Evolutionary conservation across 2,329 filamentous ascomycete species (phyloP).

Genomic region (Phialocephala subalpina): DNA sequence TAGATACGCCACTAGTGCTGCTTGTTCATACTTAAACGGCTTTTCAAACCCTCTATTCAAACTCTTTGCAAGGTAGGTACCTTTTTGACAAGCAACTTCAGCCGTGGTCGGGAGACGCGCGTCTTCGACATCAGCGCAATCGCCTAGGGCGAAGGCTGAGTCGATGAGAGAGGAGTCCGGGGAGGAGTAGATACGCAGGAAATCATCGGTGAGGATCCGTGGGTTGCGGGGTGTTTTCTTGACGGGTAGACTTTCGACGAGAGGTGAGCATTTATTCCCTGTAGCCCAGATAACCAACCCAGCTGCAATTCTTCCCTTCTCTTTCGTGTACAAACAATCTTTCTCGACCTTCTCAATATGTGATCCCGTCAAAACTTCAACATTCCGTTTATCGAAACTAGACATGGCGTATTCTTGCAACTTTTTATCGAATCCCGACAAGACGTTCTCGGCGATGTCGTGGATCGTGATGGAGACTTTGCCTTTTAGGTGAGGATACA

Average conservation of each 20-base stretch:
- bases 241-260: conserved; percentile 37
- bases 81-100: conserved; percentile 33
- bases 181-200: conserved; percentile 21
- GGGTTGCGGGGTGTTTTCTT: conserved; percentile 35
- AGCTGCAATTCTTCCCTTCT: conserved; percentile 24
- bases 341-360: conserved; percentile 33
- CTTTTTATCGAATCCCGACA: conserved; percentile 50
- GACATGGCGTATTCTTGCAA: conserved; percentile 51
- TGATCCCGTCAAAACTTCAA: conserved; percentile 48
- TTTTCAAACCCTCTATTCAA: conserved; percentile 20
- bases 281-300: conserved; percentile 32
- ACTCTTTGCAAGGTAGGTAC: conserved; percentile 24
- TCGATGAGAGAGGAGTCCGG: conserved; percentile 38
- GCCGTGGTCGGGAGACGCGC: conserved; percentile 31
- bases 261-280: conserved; percentile 32
- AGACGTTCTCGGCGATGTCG: conserved; percentile 51
- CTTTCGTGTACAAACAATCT: conserved; percentile 27
- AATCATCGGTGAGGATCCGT: conserved; percentile 32
- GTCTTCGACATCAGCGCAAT: conserved; percentile 39
- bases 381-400: conserved; percentile 45
- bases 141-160: conserved; percentile 41
- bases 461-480: conserved; percentile 52
- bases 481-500: conserved; percentile 51
- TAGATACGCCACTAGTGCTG: conserved; percentile 33
- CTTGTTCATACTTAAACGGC: conserved; percentile 31